Evolutionary conservation across 2,329 filamentous ascomycete species (phyloP).

Genomic region (Paraphaeosphaeria sporulosa): DNA sequence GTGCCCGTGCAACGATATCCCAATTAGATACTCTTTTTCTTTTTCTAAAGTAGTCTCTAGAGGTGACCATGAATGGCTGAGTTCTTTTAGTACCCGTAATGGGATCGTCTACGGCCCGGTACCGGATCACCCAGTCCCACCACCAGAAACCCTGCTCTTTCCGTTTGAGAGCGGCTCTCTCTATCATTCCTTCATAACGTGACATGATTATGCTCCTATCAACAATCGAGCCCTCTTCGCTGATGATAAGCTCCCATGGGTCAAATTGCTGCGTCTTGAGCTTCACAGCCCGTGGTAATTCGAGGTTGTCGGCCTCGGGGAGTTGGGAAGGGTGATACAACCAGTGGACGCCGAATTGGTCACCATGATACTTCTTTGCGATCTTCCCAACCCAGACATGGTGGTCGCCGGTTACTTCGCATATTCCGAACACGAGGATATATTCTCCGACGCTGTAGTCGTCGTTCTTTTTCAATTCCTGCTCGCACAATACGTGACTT

Average conservation of each 20-base stretch:
- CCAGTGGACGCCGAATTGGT: slow-evolving; percentile 4
- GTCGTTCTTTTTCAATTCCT: neutral
- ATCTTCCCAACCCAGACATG: slow-evolving; percentile 1
- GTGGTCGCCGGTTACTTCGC: neutral
- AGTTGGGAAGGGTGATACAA: slow-evolving; percentile 1
- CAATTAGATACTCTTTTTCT: neutral
- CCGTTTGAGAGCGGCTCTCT: neutral
- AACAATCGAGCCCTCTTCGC: neutral
- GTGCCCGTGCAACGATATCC: neutral
- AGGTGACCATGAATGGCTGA: neutral
- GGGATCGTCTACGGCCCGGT: neutral
- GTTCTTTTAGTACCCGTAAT: neutral
- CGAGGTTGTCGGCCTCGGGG: neutral
- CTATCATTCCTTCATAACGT: neutral
- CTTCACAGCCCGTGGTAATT: neutral
- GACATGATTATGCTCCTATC: neutral
- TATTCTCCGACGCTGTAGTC: neutral
- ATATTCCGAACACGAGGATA: neutral
- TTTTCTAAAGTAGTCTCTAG: neutral
- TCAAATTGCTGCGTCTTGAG: neutral
- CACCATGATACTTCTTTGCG: neutral
- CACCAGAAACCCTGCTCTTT: neutral
- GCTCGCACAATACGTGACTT: neutral
- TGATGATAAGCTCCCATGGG: slow-evolving; percentile 4
- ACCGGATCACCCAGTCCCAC: slow-evolving; percentile 3